Evolutionary conservation across 768 basidiomycete species (phyloP), one percentile per base, ranked within the genome.

Genomic region (Lenzites betulinus): DNA sequence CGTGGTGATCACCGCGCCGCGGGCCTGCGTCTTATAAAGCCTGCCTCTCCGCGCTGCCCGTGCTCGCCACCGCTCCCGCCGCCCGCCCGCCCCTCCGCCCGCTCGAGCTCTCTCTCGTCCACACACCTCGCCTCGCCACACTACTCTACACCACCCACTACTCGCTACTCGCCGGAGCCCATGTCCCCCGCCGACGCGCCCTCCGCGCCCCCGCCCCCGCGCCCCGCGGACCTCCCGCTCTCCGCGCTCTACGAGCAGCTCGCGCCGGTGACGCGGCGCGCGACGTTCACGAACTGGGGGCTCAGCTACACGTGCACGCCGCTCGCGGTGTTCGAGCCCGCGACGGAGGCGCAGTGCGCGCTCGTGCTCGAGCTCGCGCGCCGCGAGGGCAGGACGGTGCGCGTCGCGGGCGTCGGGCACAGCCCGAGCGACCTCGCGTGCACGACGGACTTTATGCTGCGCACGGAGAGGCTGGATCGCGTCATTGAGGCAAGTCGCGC

Each of bases 341-440:
- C 82, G 63, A 82, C 78, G 23, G 83, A 85, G 43, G 73, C 80
- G 60, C 81, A 98, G 35, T 90, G 93, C 69, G 79, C 81, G 46
- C 81, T 85, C 65, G 79, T 95, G 47, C 79, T 98, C 26, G 91
- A 92, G 69, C 85, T 94, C 25, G 94, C 95, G 0, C 79, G 87
- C 18, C 78, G 89, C 43, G 85, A 94, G 70, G 76, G 81, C 16
- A 85, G 83, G 69, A 78, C 82, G 22, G 79, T 98, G 35, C 85
- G 94, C 56, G 90, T 92, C 0, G 89, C 87, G 13, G 97, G 94
- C 13, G 86, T 93, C 16, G 96, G 95, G 2, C 95, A 98, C 76
- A 92, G 90, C 59, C 96, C 96, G 23, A 91, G 88, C 69, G 96
- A 99, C 76, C 80, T 98, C 51, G 91, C 93, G 0, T 98, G 94